A percentile compares a stretch with the other conserved stretches of the same genome.
Evolutionary conservation across 495 filamentous ascomycete genomes (phyloP).

Genomic region (Penicillium bialowiezense): DNA sequence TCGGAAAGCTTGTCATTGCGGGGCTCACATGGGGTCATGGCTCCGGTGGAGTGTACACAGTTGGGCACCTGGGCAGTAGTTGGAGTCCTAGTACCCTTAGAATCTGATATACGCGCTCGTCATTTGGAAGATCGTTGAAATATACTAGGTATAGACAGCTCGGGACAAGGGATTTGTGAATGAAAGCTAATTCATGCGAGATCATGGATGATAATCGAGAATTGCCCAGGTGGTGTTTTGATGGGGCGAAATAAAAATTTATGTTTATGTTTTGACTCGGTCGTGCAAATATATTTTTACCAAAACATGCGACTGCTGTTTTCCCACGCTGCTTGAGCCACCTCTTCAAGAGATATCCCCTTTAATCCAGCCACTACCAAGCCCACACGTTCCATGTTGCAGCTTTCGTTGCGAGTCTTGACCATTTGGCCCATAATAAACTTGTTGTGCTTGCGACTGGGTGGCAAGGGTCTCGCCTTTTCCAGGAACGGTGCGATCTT

Average conservation of each 20-base stretch:
- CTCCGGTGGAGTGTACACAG: no score
- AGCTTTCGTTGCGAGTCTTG: conserved; percentile 32
- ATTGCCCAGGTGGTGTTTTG: no score
- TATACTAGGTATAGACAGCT: no score
- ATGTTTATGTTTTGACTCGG: no score
- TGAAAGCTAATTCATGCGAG: no score
- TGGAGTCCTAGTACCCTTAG: no score
- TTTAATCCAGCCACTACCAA: conserved; percentile 31
- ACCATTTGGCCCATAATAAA: conserved; percentile 30
- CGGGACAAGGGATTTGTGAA: no score
- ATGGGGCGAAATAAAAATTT: no score
- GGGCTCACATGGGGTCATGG: neutral
- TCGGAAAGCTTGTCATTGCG: neutral
- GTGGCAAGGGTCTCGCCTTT: conserved; percentile 15
- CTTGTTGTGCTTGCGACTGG: conserved; percentile 25
- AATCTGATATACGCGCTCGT: no score
- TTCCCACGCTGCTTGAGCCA: conserved; percentile 25
- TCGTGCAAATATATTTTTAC: conserved; percentile 1
- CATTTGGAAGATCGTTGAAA: no score
- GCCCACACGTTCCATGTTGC: conserved; percentile 28
- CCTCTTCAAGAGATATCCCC: conserved; percentile 21
- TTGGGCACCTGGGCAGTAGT: no score
- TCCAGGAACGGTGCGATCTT: conserved; percentile 18
- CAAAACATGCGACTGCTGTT: conserved; percentile 34
- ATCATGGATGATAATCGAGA: neutral